Evolutionary conservation across 495 filamentous ascomycete genomes (phyloP), one percentile per base, ranked within the genome.

Genomic region (Wilcoxina mikolae): DNA sequence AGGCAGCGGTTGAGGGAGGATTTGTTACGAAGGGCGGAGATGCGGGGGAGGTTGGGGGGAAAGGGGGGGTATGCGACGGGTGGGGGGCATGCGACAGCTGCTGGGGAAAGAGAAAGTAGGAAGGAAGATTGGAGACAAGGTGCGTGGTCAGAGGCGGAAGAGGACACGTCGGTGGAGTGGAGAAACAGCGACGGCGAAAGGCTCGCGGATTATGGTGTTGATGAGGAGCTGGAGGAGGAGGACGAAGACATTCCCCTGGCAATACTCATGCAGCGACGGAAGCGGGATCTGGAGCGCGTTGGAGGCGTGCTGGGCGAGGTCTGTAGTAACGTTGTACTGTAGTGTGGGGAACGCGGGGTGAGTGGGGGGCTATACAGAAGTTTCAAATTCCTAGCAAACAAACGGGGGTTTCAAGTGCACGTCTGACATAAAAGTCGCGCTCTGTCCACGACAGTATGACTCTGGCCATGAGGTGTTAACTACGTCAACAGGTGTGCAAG

Each of bases 151-250:
- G 53, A 49, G 44, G 56, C n/a, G 50, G 65, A 17, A 49, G 56
- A 15, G 53, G 57, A 12, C 45, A 55, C 4, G 54, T 52, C 4
- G 61, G 69, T 46, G 71, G 81, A 57, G 74, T 96, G 91, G 91
- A 77, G 73, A 3, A 90, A 94, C 58, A 75, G 79, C 0, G 89
- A 95, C 39, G 91, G 91, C 3, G 88, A 95, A 60, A 72, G 80
- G 7, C 72, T 96, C 29, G 73, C 79, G 41, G 91, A 98, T 64
- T 98, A 87, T 67, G 91, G 91, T 1, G 85, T 95, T 0, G 88
- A 94, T 59, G 85, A 86, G 59, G 85, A 87, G 7, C 77, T 72
- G 7, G 85, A 93, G 60, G 28, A 64, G 9, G 65, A 60, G 11
- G 73, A 90, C 54, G 87, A 93, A 53, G 82, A 94, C 63, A 72